Conservation (phyloP, 148 eudicot genomes). For the Beta vulgaris region DNA sequence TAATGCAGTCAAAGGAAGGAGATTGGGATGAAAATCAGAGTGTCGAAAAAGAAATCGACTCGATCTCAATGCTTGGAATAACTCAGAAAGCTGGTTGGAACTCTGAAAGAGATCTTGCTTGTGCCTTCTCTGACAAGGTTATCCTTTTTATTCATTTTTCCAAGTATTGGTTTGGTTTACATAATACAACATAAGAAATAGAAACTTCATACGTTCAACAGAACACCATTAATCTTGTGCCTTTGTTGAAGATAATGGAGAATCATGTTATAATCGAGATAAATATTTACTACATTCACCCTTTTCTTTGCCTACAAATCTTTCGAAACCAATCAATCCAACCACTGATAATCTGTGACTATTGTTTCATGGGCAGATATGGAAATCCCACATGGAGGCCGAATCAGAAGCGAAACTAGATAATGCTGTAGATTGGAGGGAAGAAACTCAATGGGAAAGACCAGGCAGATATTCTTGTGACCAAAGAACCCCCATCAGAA, state of each 20-base stretch:
- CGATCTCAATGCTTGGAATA: constrained; percentile 26
- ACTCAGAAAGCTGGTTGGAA: constrained; percentile 16
- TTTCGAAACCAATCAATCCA: neutral
- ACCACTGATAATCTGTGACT: neutral
- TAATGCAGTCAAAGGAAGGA: constrained; percentile 23
- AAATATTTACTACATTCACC: neutral
- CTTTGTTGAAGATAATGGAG: constrained; percentile 17
- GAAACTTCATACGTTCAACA: too few relatives aligned
- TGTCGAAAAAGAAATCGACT: constrained; percentile 31
- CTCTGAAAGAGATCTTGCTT: constrained; percentile 33
- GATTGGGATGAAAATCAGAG: constrained; percentile 33
- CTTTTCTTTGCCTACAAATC: constrained; percentile 6
- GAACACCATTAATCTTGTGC: too few relatives aligned
- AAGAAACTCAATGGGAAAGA: constrained; percentile 25
- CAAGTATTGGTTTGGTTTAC: too few relatives aligned
- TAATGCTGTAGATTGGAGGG: constrained; percentile 26
- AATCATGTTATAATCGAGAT: constrained; percentile 6
- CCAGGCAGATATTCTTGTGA: constrained; percentile 44
- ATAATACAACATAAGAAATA: too few relatives aligned
- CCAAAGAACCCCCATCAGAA: constrained; percentile 42
- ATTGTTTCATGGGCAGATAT: constrained; percentile 35
- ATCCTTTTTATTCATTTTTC: neutral
- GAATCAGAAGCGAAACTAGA: constrained; percentile 24
- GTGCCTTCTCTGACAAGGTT: constrained; percentile 37
- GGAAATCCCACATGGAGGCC: constrained; percentile 39